Percentiles rank a stretch among this genome's conserved stretches.
Evolutionary conservation across 768 basidiomycete genomes (phyloP).

Genomic region (Kwoniella shandongensis): DNA sequence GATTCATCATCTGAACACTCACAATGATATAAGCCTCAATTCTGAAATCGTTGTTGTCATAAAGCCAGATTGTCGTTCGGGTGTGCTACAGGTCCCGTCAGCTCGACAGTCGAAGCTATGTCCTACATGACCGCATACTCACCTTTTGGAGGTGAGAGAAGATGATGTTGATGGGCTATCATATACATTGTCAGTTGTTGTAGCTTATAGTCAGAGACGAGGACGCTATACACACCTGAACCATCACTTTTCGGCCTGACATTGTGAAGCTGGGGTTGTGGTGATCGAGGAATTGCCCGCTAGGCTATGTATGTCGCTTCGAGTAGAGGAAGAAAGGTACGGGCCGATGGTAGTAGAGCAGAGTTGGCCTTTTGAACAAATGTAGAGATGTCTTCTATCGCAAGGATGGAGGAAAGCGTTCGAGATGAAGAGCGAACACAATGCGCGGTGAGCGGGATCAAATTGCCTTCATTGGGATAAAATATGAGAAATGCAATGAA

Average conservation of each 20-base stretch:
- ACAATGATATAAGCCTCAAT: constrained; percentile 96
- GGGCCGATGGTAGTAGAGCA: neutral
- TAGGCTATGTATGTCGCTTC: constrained; percentile 11
- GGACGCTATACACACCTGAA: constrained; percentile 68
- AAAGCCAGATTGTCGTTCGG: constrained; percentile 90
- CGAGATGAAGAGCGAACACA: neutral
- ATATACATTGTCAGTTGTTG: constrained; percentile 2
- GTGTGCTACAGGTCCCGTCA: constrained; percentile 73
- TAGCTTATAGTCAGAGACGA: constrained; percentile 3
- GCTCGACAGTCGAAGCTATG: too few species aligned
- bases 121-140: neutral
- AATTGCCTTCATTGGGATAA: neutral
- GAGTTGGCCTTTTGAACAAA: neutral
- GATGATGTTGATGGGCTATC: constrained; percentile 44
- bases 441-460: neutral
- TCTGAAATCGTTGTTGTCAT: constrained; percentile 94
- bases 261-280: constrained; percentile 59
- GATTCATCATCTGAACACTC: constrained; percentile 31
- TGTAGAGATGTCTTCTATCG: neutral
- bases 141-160: constrained; percentile 41
- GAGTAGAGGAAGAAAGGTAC: neutral
- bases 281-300: constrained; percentile 13
- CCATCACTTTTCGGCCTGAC: constrained; percentile 96
- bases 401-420: too few species aligned
- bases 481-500: neutral